Base-by-base conservation (phyloP, 208 protist genomes). In the Leishmania lainsoni region DNA sequence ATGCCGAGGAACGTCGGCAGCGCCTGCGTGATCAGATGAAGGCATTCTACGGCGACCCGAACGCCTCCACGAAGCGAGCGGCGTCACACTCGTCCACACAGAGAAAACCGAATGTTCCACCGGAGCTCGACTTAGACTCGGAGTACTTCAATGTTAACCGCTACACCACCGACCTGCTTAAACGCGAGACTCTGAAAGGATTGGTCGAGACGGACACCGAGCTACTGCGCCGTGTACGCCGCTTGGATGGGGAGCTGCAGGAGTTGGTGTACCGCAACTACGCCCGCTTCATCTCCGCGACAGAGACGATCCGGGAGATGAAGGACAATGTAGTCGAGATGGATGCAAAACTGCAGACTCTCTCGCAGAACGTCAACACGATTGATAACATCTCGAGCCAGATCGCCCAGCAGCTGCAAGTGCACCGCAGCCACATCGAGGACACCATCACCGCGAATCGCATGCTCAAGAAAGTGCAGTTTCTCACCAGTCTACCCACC, bases 211-310 rank as follows among this genome's bases (percentile, higher is more conserved):
- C 85, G 2, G 94, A 97, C 79, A 96, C 92, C 22, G 81, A 91
- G 70, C 87, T 97, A 22, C 83, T 95, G 80, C 91, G 94, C 48
- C 89, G 83, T 48, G 91, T 95, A 54, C 89, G 91, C 9, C 83
- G 79, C 29, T 84, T 99, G 3, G 98, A 99, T 76, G 91, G 80
- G 26, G 98, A 99, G 82, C 92, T 99, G 90, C 98, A 99, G 86
- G 99, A 98, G 77, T 85, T 99, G n/a, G 99, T 99, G 8, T 99
- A 99, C 90, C 97, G 99, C 49, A 99, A 99, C 91, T 99, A 99
- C 88, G 98, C 98, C 78, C 99, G 99, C 81, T 99, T 99, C 85
- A 99, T 99, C 81, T 98, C 93, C 59, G 98, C 98, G 14, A 99
- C 97, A 5, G 98, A 99, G 81, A 99, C 98, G n/a, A 99, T 99